phyloP scores from a whole-genome alignment of 495 filamentous ascomycete species.

The Lepraria neglecta region DNA sequence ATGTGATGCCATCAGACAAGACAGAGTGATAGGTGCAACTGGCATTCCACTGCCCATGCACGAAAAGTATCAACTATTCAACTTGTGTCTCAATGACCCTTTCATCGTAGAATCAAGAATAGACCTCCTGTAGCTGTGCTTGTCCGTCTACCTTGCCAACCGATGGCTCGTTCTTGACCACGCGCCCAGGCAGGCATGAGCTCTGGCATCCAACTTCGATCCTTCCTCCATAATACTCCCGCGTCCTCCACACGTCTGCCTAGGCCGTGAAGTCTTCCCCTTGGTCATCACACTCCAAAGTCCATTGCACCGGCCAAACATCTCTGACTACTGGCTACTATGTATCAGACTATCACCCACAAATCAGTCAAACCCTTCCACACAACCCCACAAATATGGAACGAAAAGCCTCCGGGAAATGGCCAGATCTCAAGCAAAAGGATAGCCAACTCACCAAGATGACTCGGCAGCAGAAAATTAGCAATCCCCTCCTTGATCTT shows the following conservation, averaged over 20 bases:
- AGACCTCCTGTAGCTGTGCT: background rate
- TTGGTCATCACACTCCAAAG: too few relatives aligned
- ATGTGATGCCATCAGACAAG: background rate
- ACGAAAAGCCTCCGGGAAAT: background rate
- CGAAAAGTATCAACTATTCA: conserved; percentile 10
- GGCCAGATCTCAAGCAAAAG: background rate
- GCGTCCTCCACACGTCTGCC: too few relatives aligned
- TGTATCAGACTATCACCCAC: too few relatives aligned
- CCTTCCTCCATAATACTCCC: too few relatives aligned
- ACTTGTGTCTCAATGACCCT: background rate
- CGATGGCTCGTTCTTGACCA: background rate
- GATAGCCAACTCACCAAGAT: conserved; percentile 55
- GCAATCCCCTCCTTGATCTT: conserved; percentile 89
- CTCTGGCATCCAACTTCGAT: too few relatives aligned
- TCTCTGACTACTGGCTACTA: too few relatives aligned
- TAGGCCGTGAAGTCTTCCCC: too few relatives aligned
- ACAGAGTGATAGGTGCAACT: background rate
- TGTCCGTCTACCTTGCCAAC: background rate
- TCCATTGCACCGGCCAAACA: too few relatives aligned
- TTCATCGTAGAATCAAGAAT: background rate
- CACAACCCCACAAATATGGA: background rate
- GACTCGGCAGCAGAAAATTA: conserved; percentile 90
- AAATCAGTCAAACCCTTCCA: background rate
- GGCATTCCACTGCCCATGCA: conserved; percentile 2
- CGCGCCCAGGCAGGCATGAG: too few relatives aligned